Evolutionary conservation across 495 filamentous ascomycete genomes (phyloP).

Genomic region (Geoglossum glabrum): DNA sequence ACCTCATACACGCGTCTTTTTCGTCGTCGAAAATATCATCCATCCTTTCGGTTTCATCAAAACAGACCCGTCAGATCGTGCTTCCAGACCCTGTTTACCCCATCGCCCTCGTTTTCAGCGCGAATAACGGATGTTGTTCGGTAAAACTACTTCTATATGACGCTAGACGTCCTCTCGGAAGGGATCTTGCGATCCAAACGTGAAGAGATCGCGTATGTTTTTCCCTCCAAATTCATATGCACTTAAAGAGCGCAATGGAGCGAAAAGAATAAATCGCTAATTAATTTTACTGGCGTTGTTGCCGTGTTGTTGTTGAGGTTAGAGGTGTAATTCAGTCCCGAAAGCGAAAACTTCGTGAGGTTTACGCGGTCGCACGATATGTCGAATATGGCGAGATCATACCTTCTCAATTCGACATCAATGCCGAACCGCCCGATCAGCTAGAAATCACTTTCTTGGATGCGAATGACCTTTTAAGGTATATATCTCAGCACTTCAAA

Average conservation of each 20-base stretch:
- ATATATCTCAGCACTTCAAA: conserved; percentile 19
- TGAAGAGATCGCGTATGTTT: conserved; percentile 41
- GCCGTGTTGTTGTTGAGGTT: conserved; percentile 15
- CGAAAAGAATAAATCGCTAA: conserved; percentile 19
- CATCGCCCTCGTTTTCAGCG: conserved; percentile 26
- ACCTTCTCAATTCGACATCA: conserved; percentile 25
- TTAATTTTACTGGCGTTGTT: conserved; percentile 12
- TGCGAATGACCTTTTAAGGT: conserved; percentile 58
- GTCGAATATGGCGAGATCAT: conserved; percentile 14
- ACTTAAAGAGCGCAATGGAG: conserved; percentile 8
- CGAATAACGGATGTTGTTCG: conserved; percentile 41
- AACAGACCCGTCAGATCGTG: conserved; percentile 1
- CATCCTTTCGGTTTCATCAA: conserved; percentile 3
- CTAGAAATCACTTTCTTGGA: conserved; percentile 45
- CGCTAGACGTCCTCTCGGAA: conserved; percentile 29
- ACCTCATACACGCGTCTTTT: conserved; percentile 2
- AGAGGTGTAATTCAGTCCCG: conserved; percentile 59
- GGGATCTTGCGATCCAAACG: conserved; percentile 35
- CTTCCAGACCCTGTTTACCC: conserved; percentile 19
- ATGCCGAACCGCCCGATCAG: conserved; percentile 27
- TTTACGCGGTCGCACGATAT: conserved; percentile 41
- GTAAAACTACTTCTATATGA: conserved; percentile 25
- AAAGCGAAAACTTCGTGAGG: conserved; percentile 66
- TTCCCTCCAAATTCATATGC: conserved; percentile 6
- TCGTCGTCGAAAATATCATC: neutral